Evolutionary conservation across 305 asterid genomes (phyloP), one percentile per base, ranked within the genome.

Genomic region (Solanum aculeatissimum): DNA sequence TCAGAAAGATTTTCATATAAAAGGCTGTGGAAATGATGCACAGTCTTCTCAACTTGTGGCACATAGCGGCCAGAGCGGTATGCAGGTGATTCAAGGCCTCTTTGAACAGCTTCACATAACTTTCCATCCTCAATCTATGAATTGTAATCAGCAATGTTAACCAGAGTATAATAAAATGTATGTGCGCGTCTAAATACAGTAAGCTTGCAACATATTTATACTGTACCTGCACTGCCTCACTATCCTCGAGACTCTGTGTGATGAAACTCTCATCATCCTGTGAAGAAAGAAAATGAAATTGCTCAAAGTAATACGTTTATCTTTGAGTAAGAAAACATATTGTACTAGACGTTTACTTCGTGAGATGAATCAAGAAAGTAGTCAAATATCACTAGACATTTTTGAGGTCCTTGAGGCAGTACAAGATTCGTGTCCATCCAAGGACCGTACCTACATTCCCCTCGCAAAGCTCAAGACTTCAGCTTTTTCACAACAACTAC

Each of bases 381-480:
- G 87, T 95, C 99, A 83, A 94, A 92, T 84, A 93, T 87, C 89
- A 95, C 97, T 90, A 88, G 91, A 89, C 98, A 95, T 88, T 87
- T 93, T 53, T 89, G 90, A 83, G 94, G 97, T 85, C 98, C 98
- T 85, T 94, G 65, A 53, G 98, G 99, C 32, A 94, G 85, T 45
- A 91, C 96, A 15, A 94, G 93, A 82, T 95, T 95, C 51, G 99
- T 94, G 88, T 94, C 99, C 97, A 95, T 93, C 99, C 99, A 95
- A 69, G 98, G 97, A 78, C 97, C 99, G 32, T 95, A 95, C 88
- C 99, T 95, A 86, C 49, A 83, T 62, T 49, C 77, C 84, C 83
- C 8, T 19, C 58, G 27, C 38, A 47, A 18, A 55, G 71, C 66
- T 70, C 27, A n/a, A 55, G 2, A 32, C 21, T 38, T 27, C 27